A percentile compares a stretch with the other conserved stretches of the same genome.
These are phyloP conservation scores for Trichosporon faecale DNA, from an alignment of 1,284 basidiomycete genomes.

Conservation along the genomic window DNA sequence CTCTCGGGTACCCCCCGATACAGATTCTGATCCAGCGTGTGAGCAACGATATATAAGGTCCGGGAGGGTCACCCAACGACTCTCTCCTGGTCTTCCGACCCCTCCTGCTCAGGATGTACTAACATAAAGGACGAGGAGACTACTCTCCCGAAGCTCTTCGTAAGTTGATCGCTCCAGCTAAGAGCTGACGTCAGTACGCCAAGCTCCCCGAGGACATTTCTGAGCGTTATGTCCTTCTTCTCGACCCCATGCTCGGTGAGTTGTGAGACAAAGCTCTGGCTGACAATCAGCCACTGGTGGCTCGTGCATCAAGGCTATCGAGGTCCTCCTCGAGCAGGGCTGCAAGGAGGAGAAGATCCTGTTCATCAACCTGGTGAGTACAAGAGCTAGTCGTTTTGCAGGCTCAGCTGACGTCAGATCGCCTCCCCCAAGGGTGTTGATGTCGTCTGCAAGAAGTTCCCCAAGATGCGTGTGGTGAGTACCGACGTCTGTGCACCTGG, in stretches of 20 bases:
- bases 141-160: conserved; percentile 78
- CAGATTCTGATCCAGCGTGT: conserved; percentile 91
- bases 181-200: conserved; percentile 51
- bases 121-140: conserved; percentile 80
- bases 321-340: conserved; percentile 84
- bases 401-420: conserved; percentile 58
- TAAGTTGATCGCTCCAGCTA: conserved; percentile 18
- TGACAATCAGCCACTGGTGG: conserved; percentile 77
- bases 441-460: conserved; percentile 76
- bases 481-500: not conserved
- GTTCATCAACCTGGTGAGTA: conserved; percentile 85
- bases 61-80: not conserved
- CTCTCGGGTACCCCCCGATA: conserved; percentile 17
- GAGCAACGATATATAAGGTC: conserved; percentile 30
- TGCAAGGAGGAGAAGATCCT: conserved; percentile 80
- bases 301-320: conserved; percentile 95
- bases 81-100: not conserved
- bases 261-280: conserved; percentile 7
- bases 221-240: conserved; percentile 82
- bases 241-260: conserved; percentile 96
- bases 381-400: not conserved
- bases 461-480: conserved; percentile 75
- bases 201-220: conserved; percentile 93
- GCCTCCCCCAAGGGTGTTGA: conserved; percentile 87
- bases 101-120: not conserved